Conservation (phyloP, 805 yeast species). For the Lipomyces yamadae region DNA sequence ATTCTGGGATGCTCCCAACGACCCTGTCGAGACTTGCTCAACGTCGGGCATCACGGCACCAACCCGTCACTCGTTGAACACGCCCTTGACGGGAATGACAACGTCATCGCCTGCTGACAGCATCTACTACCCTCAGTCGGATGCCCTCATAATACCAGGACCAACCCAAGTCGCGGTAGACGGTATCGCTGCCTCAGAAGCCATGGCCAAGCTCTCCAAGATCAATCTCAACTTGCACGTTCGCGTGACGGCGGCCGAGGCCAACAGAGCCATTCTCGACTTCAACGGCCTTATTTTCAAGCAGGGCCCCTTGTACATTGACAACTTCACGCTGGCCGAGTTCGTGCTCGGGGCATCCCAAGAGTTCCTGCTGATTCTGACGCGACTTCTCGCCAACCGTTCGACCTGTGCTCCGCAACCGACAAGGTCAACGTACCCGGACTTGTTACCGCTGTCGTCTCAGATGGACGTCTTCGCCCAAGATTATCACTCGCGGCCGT, state of each 20-base stretch:
- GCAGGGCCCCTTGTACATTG: slow-evolving; percentile 1
- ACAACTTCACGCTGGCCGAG: slow-evolving; percentile 4
- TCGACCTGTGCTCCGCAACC: background rate
- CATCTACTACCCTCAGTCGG: too few relatives aligned
- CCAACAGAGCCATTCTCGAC: background rate
- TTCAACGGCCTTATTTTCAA: background rate
- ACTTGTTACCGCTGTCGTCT: background rate
- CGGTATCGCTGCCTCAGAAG: slow-evolving; percentile 1
- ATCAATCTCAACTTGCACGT: slow-evolving; percentile 5
- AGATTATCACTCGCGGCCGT: background rate
- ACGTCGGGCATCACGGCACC: too few relatives aligned
- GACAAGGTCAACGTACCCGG: background rate
- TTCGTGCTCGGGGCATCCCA: slow-evolving; percentile 2
- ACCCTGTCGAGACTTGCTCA: too few relatives aligned
- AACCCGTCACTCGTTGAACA: too few relatives aligned
- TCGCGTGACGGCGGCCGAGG: slow-evolving; percentile 1
- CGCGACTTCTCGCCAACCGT: slow-evolving; percentile 4
- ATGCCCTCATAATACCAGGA: too few relatives aligned
- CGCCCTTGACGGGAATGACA: too few relatives aligned
- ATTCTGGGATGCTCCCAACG: too few relatives aligned
- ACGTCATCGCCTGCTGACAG: too few relatives aligned
- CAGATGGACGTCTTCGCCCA: background rate
- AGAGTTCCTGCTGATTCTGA: background rate
- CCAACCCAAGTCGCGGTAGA: too few relatives aligned
- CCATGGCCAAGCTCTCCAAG: slow-evolving; percentile 1